Evolutionary conservation across 208 protist genomes (phyloP).

Genomic region (Phytomonas sp.): DNA sequence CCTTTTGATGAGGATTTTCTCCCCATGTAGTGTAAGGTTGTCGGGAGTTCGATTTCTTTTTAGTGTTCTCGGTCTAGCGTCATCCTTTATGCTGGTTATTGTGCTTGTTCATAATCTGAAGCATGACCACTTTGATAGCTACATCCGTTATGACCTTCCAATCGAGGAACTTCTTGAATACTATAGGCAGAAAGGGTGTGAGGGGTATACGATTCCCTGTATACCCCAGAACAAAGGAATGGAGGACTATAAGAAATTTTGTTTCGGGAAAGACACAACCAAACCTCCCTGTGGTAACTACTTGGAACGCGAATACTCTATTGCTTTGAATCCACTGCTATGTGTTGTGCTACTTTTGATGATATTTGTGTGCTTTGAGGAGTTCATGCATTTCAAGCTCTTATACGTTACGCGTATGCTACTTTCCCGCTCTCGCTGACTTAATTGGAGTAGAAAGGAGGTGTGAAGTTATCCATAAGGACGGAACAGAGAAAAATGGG

Average conservation of each 20-base stretch:
- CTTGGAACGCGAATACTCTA: too few species aligned
- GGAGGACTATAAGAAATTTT: not conserved
- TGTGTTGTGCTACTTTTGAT: slow-evolving; percentile 4
- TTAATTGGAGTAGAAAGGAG: slow-evolving; percentile 3
- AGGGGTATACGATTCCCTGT: not conserved
- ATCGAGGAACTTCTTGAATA: not conserved
- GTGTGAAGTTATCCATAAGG: not conserved
- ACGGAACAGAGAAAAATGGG: not conserved
- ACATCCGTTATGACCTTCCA: not conserved
- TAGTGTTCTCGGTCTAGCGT: too few species aligned
- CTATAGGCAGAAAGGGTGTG: not conserved
- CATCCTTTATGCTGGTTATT: too few species aligned
- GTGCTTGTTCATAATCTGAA: not conserved
- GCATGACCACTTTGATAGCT: not conserved
- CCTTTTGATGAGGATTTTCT: not conserved
- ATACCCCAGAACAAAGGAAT: not conserved
- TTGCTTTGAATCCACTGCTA: too few species aligned
- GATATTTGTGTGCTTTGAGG: slow-evolving; percentile 4
- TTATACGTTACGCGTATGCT: slow-evolving; percentile 1
- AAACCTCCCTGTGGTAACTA: too few species aligned
- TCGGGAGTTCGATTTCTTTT: too few species aligned
- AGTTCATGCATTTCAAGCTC: not conserved
- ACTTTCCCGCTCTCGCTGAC: slow-evolving; percentile 7
- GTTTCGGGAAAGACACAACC: not conserved
- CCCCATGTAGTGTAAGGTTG: too few species aligned